These are phyloP conservation scores for Backusella mclennaniae DNA, from an alignment of 192 early-diverging fungal species.

Conservation along the genomic window DNA sequence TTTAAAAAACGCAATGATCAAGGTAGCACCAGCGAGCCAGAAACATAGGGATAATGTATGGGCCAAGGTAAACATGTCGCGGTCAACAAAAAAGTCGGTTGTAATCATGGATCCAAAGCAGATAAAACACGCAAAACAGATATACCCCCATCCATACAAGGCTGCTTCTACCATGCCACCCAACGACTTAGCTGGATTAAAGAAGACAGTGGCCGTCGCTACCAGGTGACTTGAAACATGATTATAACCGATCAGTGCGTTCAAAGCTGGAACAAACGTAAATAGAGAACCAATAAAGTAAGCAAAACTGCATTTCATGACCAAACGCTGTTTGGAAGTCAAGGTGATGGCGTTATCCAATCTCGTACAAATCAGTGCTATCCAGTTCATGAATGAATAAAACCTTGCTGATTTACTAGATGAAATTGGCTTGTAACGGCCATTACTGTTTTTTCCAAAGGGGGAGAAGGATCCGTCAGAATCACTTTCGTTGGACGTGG, in stretches of 20 bases:
- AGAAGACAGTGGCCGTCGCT: constrained; percentile 70
- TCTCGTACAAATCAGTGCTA: neutral
- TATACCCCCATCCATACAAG: constrained; percentile 33
- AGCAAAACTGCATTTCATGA: constrained; percentile 64
- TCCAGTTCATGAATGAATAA: neutral
- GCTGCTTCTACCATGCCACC: constrained; percentile 62
- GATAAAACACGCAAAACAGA: constrained; percentile 42
- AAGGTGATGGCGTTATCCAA: neutral
- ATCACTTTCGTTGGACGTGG: constrained; percentile 7
- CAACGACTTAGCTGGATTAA: constrained; percentile 70
- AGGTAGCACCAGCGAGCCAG: constrained; percentile 52
- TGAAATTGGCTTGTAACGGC: neutral
- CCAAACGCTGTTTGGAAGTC: constrained; percentile 30
- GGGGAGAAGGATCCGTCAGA: constrained; percentile 19
- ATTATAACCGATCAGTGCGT: constrained; percentile 51
- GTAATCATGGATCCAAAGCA: constrained; percentile 45
- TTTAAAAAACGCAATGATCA: constrained; percentile 49
- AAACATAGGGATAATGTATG: constrained; percentile 43
- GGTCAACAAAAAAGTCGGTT: constrained; percentile 47
- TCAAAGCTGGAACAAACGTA: constrained; percentile 57
- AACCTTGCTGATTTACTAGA: neutral
- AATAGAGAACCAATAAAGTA: constrained; percentile 66
- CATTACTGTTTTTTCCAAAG: neutral
- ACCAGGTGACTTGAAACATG: constrained; percentile 65
- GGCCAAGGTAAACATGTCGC: constrained; percentile 33